Conservation (phyloP, 2,329 filamentous ascomycete species). For the Colletotrichum theobromicola region DNA sequence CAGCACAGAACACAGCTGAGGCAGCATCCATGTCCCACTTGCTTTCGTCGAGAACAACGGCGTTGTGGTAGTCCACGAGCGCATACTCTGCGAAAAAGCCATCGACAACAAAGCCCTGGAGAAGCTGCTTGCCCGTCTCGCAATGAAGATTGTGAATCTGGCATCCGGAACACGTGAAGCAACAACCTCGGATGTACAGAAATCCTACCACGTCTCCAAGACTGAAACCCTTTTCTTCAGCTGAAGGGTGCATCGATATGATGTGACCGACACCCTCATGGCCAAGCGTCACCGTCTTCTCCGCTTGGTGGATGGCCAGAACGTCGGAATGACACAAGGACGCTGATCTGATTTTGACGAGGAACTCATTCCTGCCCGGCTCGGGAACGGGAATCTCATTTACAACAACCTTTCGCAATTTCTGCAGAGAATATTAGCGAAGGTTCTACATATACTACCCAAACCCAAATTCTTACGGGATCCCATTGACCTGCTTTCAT, state of each 20-base stretch:
- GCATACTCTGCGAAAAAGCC: slow-evolving; percentile 55
- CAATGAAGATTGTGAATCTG: slow-evolving; percentile 47
- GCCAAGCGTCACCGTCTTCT: slow-evolving; percentile 35
- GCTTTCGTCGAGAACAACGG: slow-evolving; percentile 40
- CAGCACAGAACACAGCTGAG: slow-evolving; percentile 54
- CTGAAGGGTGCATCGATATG: slow-evolving; percentile 38
- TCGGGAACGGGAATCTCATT: slow-evolving; percentile 49
- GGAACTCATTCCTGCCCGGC: slow-evolving; percentile 44
- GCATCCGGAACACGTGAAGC: slow-evolving; percentile 52
- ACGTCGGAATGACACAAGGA: slow-evolving; percentile 39
- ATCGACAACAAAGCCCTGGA: slow-evolving; percentile 47
- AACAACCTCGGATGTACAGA: slow-evolving; percentile 48
- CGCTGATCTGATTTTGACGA: slow-evolving; percentile 38
- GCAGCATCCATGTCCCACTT: slow-evolving; percentile 36
- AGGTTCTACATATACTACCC: not conserved
- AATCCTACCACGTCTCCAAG: slow-evolving; percentile 50
- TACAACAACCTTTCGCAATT: slow-evolving; percentile 32
- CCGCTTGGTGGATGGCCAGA: slow-evolving; percentile 27
- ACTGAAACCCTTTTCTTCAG: slow-evolving; percentile 42
- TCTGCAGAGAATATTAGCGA: slow-evolving; percentile 2
- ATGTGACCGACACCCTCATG: slow-evolving; percentile 53
- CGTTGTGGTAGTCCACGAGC: slow-evolving; percentile 49
- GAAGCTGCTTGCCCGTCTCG: slow-evolving; percentile 38
- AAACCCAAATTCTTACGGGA: slow-evolving; percentile 11
- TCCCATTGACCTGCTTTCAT: slow-evolving; percentile 27